These are phyloP conservation scores for Pleurotus platypus DNA, from an alignment of 768 basidiomycete genomes.

Conservation along the genomic window DNA sequence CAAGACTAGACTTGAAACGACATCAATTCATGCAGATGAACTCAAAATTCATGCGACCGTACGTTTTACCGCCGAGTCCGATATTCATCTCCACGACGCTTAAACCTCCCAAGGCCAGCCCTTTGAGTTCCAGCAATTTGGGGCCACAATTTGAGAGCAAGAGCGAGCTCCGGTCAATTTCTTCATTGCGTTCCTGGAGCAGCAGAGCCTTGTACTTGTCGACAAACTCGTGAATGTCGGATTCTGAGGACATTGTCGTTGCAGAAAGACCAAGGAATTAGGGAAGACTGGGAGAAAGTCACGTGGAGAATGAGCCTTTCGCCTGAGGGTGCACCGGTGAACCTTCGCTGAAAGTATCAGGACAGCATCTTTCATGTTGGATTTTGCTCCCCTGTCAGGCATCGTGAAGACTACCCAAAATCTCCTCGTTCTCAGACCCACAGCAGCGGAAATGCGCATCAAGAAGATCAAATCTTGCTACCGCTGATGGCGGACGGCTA, in stretches of 20 bases:
- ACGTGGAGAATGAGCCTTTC: no score
- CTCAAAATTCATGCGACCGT: conserved; percentile 13
- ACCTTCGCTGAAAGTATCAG: no score
- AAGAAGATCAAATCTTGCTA: no score
- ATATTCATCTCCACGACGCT: conserved; percentile 70
- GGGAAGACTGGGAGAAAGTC: no score
- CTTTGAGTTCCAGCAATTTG: conserved; percentile 84
- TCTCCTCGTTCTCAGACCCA: no score
- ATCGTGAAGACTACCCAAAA: no score
- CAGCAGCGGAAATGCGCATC: no score
- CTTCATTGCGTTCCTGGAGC: conserved; percentile 72
- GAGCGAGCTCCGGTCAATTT: conserved; percentile 75
- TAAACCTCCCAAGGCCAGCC: conserved; percentile 74
- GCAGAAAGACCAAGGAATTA: no score
- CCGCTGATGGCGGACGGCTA: no score
- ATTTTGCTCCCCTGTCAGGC: no score
- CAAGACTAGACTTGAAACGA: conserved; percentile 55
- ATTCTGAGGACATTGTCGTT: conserved; percentile 23
- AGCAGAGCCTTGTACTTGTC: conserved; percentile 66
- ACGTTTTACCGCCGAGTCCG: conserved; percentile 94
- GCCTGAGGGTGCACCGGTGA: no score
- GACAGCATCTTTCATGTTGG: no score
- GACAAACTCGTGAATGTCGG: conserved; percentile 55
- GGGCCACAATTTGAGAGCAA: conserved; percentile 80
- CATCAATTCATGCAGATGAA: conserved; percentile 15